Conservation (phyloP, 352 stramenopile species). For the Pseudoperonospora humuli region DNA sequence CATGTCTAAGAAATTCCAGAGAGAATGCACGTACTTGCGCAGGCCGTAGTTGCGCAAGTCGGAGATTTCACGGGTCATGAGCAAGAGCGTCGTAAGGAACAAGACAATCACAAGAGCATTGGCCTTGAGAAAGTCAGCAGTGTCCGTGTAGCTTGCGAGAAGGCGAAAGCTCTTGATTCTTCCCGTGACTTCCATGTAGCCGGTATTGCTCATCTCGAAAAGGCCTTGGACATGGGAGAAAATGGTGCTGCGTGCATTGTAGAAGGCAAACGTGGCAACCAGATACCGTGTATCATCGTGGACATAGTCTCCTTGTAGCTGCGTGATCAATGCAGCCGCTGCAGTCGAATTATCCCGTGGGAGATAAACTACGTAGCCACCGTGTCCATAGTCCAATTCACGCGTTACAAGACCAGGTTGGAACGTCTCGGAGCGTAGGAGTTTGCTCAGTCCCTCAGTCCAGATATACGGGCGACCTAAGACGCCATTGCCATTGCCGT, state of each 20-base stretch:
- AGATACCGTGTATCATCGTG: slow-evolving; percentile 60
- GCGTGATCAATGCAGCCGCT: slow-evolving; percentile 27
- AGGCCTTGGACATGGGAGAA: slow-evolving; percentile 65
- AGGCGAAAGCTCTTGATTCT: slow-evolving; percentile 72
- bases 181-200: slow-evolving; percentile 66
- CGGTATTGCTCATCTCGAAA: slow-evolving; percentile 71
- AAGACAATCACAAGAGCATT: slow-evolving; percentile 65
- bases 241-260: slow-evolving; percentile 71
- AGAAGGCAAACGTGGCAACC: slow-evolving; percentile 51
- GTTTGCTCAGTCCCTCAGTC: slow-evolving; percentile 23
- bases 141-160: slow-evolving; percentile 40
- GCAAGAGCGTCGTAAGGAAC: slow-evolving; percentile 36
- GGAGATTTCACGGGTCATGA: slow-evolving; percentile 45
- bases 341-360: slow-evolving; percentile 63
- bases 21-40: slow-evolving; percentile 57
- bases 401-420: slow-evolving; percentile 57
- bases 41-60: slow-evolving; percentile 44
- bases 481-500: slow-evolving; percentile 31
- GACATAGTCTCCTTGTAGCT: slow-evolving; percentile 54
- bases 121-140: slow-evolving; percentile 31
- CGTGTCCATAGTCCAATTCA: slow-evolving; percentile 64
- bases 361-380: slow-evolving; percentile 62
- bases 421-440: slow-evolving; percentile 64
- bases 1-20: slow-evolving; percentile 76
- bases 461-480: slow-evolving; percentile 40